Evolutionary conservation across 2,329 filamentous ascomycete species (phyloP), one percentile per base, ranked within the genome.

Genomic region (Oidium heveae): DNA sequence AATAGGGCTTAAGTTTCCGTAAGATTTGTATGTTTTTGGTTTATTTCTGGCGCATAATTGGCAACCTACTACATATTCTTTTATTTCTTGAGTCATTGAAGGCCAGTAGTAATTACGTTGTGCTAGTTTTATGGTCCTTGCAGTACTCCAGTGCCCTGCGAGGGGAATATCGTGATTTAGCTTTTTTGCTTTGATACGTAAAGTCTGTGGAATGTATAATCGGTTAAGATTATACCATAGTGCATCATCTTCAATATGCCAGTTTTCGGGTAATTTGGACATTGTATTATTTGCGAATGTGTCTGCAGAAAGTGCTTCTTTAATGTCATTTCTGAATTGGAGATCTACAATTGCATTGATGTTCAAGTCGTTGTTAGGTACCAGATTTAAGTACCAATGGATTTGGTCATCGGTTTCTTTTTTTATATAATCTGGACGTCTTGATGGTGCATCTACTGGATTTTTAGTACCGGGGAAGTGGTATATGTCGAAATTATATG

Each of bases 151-250:
- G 18, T 52, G 49, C n/a, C 49, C 49, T 2, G 24, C n/a, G 3
- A 52, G 15, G 8, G 12, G 49, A 24, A 20, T 53, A 43, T 53
- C 51, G n/a, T 53, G 51, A 18, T 36, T 53, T 16, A 53, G 51
- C n/a, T 53, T 36, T 33, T 53, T 53, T 18, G 51, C 51, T 43
- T 10, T 53, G 24, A 53, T 53, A 28, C 51, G 51, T 28, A 53
- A 36, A 13, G 51, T 15, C 43, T 53, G 36, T 12, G 51, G 51
- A 32, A 53, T 43, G 32, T 34, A 52, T 13, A 52, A 24, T 18
- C 49, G 9, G 36, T 52, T 43, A 36, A 34, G 36, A 53, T 9
- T 53, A 16, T n/a, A n/a, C n/a, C n/a, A n/a, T n/a, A n/a, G n/a
- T n/a, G n/a, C n/a, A n/a, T n/a, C n/a, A n/a, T n/a, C n/a, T n/a